Base-by-base conservation (phyloP, 2,329 filamentous ascomycete species). In the Hypoxylon sp. region DNA sequence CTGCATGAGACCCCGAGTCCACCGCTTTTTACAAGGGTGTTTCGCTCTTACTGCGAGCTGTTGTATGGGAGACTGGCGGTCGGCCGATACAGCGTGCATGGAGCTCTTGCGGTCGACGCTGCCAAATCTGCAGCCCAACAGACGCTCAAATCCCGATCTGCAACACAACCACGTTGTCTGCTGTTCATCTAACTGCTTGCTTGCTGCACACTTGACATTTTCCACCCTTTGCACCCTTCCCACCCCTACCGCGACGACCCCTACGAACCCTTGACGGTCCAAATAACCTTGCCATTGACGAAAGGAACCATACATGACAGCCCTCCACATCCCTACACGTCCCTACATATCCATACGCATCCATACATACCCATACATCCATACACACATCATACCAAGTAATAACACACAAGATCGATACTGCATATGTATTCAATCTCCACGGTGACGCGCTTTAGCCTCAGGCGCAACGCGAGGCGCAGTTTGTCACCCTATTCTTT, bases 31-130 rank as follows among this genome's bases (percentile, higher is more conserved):
- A 27, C 75, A 76, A 55, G 74, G 75, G 65, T 76, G 24, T 69
- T 74, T 75, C 69, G 60, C 58, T 72, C 72, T 71, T 50, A 70
- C 56, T 71, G 68, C 65, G 47, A 62, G 67, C 63, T 68, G 65
- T 76, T 76, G 67, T 76, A 74, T 74, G 75, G 67, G 73, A 69
- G 72, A 77, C 72, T 74, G 74, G 75, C 75, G 75, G 75, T 77
- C 74, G 75, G 67, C 70, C 68, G 66, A 71, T 65, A 71, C 52
- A 57, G 60, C 57, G 47, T 54, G 62, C 65, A 70, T 68, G 72
- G 65, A 63, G 65, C 44, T n/a, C 59, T 44, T 51, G 24, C 63
- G 62, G 64, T 60, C 63, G 55, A 71, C 55, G 60, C 67, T 71
- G 63, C 62, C 62, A 70, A 67, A 68, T 70, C 59, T 72, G 69